Conservation (phyloP, 2,329 filamentous ascomycete species). For the Sarocladium strictum region DNA sequence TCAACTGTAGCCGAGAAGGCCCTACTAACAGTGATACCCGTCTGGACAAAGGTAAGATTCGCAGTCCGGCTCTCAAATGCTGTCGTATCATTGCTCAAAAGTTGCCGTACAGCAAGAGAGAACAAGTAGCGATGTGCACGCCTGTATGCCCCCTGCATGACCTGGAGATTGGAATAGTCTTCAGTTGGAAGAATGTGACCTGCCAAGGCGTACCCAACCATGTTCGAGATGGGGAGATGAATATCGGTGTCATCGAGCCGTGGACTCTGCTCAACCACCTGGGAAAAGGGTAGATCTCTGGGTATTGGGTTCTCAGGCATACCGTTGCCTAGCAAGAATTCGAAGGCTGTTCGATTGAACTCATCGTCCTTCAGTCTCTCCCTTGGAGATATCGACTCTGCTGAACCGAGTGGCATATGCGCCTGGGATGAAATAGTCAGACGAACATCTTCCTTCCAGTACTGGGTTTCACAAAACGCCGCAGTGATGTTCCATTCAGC, state of each 20-base stretch:
- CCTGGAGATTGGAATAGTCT: background rate
- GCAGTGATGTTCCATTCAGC: constrained; percentile 23
- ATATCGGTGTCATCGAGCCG: constrained; percentile 14
- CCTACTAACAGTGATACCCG: constrained; percentile 28
- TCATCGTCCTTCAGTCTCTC: constrained; percentile 16
- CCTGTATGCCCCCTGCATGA: constrained; percentile 15
- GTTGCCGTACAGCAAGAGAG: constrained; percentile 15
- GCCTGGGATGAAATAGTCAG: constrained; percentile 26
- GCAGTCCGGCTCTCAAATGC: constrained; percentile 5
- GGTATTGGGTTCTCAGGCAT: constrained; percentile 10
- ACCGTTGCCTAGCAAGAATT: constrained; percentile 25
- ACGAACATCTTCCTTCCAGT: constrained; percentile 38
- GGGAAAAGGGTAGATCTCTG: constrained; percentile 20
- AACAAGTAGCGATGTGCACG: constrained; percentile 26
- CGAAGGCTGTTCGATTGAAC: constrained; percentile 30
- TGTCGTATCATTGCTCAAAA: constrained; percentile 16
- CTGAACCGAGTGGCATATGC: constrained; percentile 9
- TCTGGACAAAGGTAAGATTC: constrained; percentile 12
- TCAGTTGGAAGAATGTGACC: background rate
- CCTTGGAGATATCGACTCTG: constrained; percentile 10
- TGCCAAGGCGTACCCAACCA: constrained; percentile 27
- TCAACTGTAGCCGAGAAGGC: constrained; percentile 24
- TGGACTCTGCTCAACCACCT: constrained; percentile 20
- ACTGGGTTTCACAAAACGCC: constrained; percentile 37
- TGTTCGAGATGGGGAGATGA: constrained; percentile 18